phyloP scores from a whole-genome alignment of 2,329 filamentous ascomycete genomes.

The Pyrenophora teres region DNA sequence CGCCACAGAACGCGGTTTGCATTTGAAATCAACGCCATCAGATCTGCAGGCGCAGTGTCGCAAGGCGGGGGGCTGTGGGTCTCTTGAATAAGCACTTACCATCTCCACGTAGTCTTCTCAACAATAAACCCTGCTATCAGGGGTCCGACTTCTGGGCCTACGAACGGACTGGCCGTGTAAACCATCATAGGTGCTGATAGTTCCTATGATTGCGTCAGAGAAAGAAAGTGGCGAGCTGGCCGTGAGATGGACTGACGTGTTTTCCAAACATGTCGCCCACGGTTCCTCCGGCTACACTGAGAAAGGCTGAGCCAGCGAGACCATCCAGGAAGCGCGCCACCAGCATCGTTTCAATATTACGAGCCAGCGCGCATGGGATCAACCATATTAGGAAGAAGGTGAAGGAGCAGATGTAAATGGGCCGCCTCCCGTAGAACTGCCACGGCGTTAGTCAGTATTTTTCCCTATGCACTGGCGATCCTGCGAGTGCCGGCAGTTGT shows the following conservation, averaged over 20 bases:
- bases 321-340: conserved; percentile 78
- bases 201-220: conserved; percentile 47
- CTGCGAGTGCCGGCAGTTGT: conserved; percentile 2
- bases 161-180: conserved; percentile 59
- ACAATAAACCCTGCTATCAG: conserved; percentile 81
- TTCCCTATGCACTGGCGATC: background rate
- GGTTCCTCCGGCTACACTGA: conserved; percentile 78
- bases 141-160: conserved; percentile 62
- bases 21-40: conserved; percentile 3
- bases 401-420: conserved; percentile 79
- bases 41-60: conserved; percentile 8
- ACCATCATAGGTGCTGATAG: conserved; percentile 84
- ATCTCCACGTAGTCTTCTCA: conserved; percentile 67
- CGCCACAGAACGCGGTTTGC: conserved; percentile 3
- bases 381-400: conserved; percentile 77
- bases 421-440: conserved; percentile 78
- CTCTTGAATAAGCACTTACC: conserved; percentile 34
- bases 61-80: conserved; percentile 10
- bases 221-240: background rate
- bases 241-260: conserved; percentile 31
- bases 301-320: conserved; percentile 66
- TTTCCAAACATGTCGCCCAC: conserved; percentile 67
- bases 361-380: conserved; percentile 79
- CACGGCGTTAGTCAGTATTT: background rate
- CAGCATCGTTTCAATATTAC: conserved; percentile 80